Evolutionary conservation across 148 eudicot genomes (phyloP).

Genomic region (Spergularia bocconei): DNA sequence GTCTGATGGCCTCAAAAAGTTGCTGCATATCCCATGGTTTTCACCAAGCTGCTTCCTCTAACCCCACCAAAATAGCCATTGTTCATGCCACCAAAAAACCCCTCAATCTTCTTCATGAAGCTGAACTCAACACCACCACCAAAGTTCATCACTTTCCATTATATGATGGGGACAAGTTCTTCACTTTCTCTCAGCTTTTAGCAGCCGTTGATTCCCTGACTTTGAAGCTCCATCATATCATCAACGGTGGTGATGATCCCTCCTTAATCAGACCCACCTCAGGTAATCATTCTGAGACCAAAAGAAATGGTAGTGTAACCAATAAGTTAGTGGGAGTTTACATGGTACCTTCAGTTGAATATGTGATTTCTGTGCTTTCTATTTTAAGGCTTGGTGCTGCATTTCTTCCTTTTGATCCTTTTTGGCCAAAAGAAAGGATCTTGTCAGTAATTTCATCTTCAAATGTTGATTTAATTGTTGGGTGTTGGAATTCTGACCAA

Average conservation of each 20-base stretch:
- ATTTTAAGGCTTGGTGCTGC: constrained; percentile 71
- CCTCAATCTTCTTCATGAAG: constrained; percentile 15
- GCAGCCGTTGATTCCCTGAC: constrained; percentile 61
- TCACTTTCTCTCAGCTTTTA: constrained; percentile 63
- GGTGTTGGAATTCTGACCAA: constrained; percentile 35
- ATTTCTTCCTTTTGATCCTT: constrained; percentile 78
- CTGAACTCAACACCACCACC: background rate
- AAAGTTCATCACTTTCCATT: constrained; percentile 27
- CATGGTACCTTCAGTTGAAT: constrained; percentile 76
- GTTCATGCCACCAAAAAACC: constrained; percentile 41
- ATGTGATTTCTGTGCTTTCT: constrained; percentile 68
- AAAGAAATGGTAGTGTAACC: constrained; percentile 15
- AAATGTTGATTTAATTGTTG: constrained; percentile 56
- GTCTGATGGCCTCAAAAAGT: background rate
- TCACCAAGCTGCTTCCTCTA: constrained; percentile 40
- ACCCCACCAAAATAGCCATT: constrained; percentile 61
- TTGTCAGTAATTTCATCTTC: constrained; percentile 55
- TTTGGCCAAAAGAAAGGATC: constrained; percentile 77
- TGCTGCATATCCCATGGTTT: constrained; percentile 81
- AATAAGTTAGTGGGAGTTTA: constrained; percentile 54
- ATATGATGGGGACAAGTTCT: constrained; percentile 48
- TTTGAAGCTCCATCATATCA: constrained; percentile 41
- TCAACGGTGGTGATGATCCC: constrained; percentile 62
- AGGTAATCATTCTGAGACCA: constrained; percentile 31
- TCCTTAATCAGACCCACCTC: constrained; percentile 34